Evolutionary conservation across 2,329 filamentous ascomycete genomes (phyloP), one percentile per base, ranked within the genome.

Genomic region (Epichloe sibirici): DNA sequence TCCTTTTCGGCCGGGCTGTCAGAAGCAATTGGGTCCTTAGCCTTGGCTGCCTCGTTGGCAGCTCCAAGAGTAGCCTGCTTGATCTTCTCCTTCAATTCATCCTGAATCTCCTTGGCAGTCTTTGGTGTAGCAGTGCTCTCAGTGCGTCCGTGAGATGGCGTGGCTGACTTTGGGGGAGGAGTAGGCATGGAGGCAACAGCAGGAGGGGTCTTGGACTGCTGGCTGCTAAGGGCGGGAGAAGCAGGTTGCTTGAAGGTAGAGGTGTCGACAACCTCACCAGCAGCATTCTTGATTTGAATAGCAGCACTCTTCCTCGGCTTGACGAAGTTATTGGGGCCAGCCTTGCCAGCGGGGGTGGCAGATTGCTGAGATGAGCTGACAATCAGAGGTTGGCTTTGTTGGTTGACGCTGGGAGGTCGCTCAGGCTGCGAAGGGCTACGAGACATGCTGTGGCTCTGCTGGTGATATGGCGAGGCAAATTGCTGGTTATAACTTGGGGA

Each of bases 41-140:
- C 58, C 54, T 63, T 63, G 25, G 64, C 57, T 55, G 66, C 65
- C 23, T 60, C 60, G 28, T 53, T 59, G 17, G 63, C 58, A 28
- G 64, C 59, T 21, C 64, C 65, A 51, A 69, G 67, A 2, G 73
- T 74, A 52, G 82, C 81, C 50, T 79, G 79, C 64, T 83, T 81
- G 64, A 95, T 84, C 65, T 88, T 85, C 65, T 86, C 82, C 68
- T 86, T 85, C 63, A 90, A 86, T 69, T 95, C 89, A 58, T 88
- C 81, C 54, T 85, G 84, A 57, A 88, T 88, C 70, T 95, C 86
- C 65, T 91, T 86, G 38, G 81, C 79, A 1, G 85, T 85, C 76
- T 93, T 93, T 43, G 73, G 73, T 25, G 75, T 75, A 21, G 71
- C 67, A n/a, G 71, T 78, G 69, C 85, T 90, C 49, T 94, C 88